Evolutionary conservation across 495 filamentous ascomycete species (phyloP).

Genomic region (Annulohypoxylon nitens): DNA sequence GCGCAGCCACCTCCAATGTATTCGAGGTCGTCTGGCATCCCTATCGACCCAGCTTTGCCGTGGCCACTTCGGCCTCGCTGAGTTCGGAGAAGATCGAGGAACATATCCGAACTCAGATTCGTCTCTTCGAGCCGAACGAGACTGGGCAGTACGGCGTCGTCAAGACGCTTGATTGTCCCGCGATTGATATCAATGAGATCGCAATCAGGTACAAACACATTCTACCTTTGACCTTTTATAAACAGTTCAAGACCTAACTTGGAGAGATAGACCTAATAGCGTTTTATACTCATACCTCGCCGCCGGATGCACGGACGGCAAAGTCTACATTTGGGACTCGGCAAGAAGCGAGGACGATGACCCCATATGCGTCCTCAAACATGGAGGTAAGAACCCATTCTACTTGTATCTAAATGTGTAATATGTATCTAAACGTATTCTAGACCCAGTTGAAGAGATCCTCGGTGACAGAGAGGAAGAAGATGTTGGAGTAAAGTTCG

Average conservation of each 20-base stretch:
- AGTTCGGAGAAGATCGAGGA: constrained; percentile 57
- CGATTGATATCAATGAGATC: constrained; percentile 89
- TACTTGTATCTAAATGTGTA: neutral
- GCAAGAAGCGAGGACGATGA: constrained; percentile 60
- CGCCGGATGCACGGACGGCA: constrained; percentile 86
- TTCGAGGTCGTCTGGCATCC: constrained; percentile 89
- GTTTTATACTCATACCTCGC: constrained; percentile 71
- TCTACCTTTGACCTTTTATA: constrained; percentile 52
- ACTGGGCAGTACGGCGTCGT: constrained; percentile 53
- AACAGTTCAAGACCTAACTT: constrained; percentile 59
- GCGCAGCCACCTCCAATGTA: constrained; percentile 73
- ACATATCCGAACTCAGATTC: constrained; percentile 63
- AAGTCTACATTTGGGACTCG: constrained; percentile 87
- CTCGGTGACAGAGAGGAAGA: constrained; percentile 71
- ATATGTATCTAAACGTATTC: constrained; percentile 28
- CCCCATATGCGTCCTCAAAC: constrained; percentile 75
- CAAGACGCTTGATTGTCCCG: constrained; percentile 74
- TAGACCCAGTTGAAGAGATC: constrained; percentile 71
- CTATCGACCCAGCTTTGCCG: constrained; percentile 66
- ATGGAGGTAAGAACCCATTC: constrained; percentile 63
- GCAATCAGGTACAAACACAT: constrained; percentile 65
- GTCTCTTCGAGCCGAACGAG: constrained; percentile 56
- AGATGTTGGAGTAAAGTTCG: constrained; percentile 86
- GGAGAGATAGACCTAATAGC: constrained; percentile 57
- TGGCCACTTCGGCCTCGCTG: constrained; percentile 69